A percentile compares a stretch with the other conserved stretches of the same genome.
phyloP scores from a whole-genome alignment of 208 protist species.

The Leishmania guyanensis region DNA sequence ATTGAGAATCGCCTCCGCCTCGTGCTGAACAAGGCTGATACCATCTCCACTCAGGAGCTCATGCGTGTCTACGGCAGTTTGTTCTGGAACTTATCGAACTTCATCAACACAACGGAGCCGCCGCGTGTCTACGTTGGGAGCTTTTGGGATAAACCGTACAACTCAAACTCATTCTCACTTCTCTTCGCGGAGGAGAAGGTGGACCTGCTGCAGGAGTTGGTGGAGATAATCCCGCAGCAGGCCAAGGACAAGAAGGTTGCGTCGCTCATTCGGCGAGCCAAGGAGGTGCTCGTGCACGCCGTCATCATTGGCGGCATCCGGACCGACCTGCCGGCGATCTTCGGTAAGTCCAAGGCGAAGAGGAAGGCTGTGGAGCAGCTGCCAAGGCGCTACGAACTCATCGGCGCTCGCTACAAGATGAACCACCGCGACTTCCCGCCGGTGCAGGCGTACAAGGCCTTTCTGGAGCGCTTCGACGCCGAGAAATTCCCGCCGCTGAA shows the following conservation, averaged over 20 bases:
- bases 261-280: constrained; percentile 87
- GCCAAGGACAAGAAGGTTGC: constrained; percentile 90
- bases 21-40: constrained; percentile 97
- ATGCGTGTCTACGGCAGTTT: constrained; percentile 96
- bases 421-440: constrained; percentile 64
- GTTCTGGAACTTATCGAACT: constrained; percentile 95
- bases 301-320: constrained; percentile 76
- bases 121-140: constrained; percentile 95
- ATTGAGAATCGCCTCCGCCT: constrained; percentile 94
- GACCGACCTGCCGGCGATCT: constrained; percentile 69
- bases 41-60: constrained; percentile 90
- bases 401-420: constrained; percentile 63
- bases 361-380: constrained; percentile 59
- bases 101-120: constrained; percentile 94
- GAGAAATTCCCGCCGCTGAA: constrained; percentile 60
- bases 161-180: constrained; percentile 55
- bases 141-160: constrained; percentile 94
- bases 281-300: constrained; percentile 88
- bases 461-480: constrained; percentile 69
- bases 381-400: constrained; percentile 54
- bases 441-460: constrained; percentile 41
- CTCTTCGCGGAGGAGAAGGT: constrained; percentile 83
- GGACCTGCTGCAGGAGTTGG: constrained; percentile 86
- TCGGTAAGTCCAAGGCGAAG: constrained; percentile 74
- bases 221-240: constrained; percentile 78